These are phyloP conservation scores for Sclerotinia nivalis DNA, from an alignment of 2,329 filamentous ascomycete species.

Conservation along the genomic window DNA sequence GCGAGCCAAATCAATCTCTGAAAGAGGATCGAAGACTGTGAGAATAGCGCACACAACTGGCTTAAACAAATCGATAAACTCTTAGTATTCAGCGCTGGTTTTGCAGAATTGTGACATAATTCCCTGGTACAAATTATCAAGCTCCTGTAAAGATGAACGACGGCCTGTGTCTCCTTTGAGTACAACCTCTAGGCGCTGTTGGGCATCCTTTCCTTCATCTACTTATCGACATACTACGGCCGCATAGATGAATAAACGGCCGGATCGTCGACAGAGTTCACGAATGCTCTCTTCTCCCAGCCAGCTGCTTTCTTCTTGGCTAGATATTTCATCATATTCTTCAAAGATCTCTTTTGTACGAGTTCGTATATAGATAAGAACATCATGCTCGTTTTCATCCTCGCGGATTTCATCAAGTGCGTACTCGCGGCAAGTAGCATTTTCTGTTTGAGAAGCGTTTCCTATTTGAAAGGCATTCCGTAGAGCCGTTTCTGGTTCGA, in stretches of 20 bases:
- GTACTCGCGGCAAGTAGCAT: not conserved
- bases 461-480: not conserved
- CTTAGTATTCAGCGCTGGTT: not conserved
- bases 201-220: not conserved
- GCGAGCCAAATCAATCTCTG: not conserved
- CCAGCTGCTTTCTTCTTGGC: not conserved
- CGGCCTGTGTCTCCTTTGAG: not conserved
- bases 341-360: not conserved
- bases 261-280: not conserved
- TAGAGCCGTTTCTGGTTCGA: conserved; percentile 8
- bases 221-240: conserved; percentile 32
- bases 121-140: not conserved
- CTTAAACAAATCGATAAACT: not conserved
- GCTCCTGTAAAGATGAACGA: not conserved
- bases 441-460: too few relatives aligned
- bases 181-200: not conserved
- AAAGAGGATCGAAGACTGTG: not conserved
- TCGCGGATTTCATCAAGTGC: not conserved
- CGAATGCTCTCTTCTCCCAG: not conserved
- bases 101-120: not conserved
- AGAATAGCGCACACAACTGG: not conserved
- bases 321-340: not conserved
- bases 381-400: conserved; percentile 9
- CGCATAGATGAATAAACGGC: conserved; percentile 38
- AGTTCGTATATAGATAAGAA: not conserved